These are phyloP conservation scores for Helotiales sp. DNA, from an alignment of 2,329 filamentous ascomycete genomes.

Conservation along the genomic window DNA sequence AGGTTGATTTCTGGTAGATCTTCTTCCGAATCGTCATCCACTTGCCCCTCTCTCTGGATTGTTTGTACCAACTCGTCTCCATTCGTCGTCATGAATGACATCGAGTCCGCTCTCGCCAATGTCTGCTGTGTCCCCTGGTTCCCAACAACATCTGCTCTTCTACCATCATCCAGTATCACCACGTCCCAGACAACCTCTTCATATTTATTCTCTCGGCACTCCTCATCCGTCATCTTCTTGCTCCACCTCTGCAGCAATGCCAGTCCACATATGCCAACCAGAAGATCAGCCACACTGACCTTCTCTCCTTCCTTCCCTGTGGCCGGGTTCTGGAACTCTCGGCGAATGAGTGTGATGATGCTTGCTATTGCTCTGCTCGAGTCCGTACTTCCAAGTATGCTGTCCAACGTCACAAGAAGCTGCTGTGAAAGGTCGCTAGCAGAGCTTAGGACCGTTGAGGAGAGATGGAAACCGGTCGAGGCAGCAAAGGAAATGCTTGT, in stretches of 20 bases:
- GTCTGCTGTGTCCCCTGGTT: constrained; percentile 11
- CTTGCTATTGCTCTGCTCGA: constrained; percentile 66
- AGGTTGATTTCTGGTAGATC: constrained; percentile 48
- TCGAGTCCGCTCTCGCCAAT: constrained; percentile 39
- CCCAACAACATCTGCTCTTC: constrained; percentile 55
- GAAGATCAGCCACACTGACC: constrained; percentile 60
- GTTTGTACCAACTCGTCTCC: constrained; percentile 37
- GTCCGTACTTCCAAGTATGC: constrained; percentile 68
- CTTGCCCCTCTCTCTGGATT: constrained; percentile 35
- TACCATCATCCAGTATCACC: constrained; percentile 59
- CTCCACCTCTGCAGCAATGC: constrained; percentile 62
- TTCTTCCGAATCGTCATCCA: constrained; percentile 40
- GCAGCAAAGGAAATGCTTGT: constrained; percentile 61
- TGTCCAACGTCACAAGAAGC: constrained; percentile 59
- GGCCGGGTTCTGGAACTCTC: constrained; percentile 64
- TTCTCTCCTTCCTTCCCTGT: constrained; percentile 59
- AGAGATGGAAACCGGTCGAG: constrained; percentile 59
- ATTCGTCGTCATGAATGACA: constrained; percentile 30
- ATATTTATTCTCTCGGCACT: constrained; percentile 45
- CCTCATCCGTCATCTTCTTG: constrained; percentile 50
- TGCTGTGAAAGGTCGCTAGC: constrained; percentile 58
- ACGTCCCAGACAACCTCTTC: constrained; percentile 68
- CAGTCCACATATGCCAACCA: constrained; percentile 59
- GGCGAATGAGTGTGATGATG: constrained; percentile 62
- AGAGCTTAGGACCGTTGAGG: constrained; percentile 53